Conservation (phyloP, 2,329 filamentous ascomycete species). For the Fusarium euwallaceae region DNA sequence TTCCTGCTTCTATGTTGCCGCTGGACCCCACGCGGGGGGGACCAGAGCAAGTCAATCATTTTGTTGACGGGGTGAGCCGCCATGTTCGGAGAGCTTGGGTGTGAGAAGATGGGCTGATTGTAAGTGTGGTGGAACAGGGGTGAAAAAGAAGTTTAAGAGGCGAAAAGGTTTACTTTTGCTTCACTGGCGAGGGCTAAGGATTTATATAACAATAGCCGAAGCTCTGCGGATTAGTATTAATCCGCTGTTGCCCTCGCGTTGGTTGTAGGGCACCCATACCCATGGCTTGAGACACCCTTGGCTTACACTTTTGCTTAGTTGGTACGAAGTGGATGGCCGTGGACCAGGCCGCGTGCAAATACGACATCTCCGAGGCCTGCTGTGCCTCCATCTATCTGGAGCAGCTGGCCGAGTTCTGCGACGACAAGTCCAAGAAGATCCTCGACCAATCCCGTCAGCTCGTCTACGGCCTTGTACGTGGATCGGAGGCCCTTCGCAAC, state of each 20-base stretch:
- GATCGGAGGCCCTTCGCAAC: too few species aligned
- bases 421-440: too few species aligned
- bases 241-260: not conserved
- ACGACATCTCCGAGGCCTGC: too few species aligned
- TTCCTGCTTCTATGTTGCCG: not conserved
- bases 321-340: too few species aligned
- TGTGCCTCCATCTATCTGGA: too few species aligned
- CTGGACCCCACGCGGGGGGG: constrained; percentile 8
- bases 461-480: too few species aligned
- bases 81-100: not conserved
- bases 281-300: too few species aligned
- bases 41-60: constrained; percentile 14
- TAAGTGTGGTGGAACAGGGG: not conserved
- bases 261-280: not conserved
- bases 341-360: too few species aligned
- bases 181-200: not conserved
- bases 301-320: too few species aligned
- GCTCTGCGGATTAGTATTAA: not conserved
- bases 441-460: too few species aligned
- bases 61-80: not conserved
- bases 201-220: not conserved
- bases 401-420: too few species aligned
- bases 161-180: not conserved
- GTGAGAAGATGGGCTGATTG: not conserved
- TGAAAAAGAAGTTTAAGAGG: not conserved